These are phyloP conservation scores for Thymus quinquecostatus DNA, from an alignment of 257 asterid species.

Conservation along the genomic window DNA sequence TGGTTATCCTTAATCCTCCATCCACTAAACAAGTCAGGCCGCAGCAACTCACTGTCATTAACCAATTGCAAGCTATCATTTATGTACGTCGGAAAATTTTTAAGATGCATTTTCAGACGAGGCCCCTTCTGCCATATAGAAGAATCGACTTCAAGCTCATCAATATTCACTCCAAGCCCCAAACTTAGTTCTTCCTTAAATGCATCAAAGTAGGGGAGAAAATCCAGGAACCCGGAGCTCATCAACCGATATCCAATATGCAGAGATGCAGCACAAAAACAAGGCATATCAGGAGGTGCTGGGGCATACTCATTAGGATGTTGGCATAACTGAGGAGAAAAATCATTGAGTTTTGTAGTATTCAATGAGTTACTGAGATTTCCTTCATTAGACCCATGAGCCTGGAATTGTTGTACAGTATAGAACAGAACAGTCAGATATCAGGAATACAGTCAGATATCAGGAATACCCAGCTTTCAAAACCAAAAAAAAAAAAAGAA, in stretches of 20 bases:
- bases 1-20: slow-evolving; percentile 67
- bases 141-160: slow-evolving; percentile 63
- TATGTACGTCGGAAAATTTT: slow-evolving; percentile 56
- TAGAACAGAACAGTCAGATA: slow-evolving; percentile 1
- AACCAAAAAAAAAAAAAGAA: background rate
- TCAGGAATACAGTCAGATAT: slow-evolving; percentile 10
- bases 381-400: slow-evolving; percentile 55
- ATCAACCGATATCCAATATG: slow-evolving; percentile 81
- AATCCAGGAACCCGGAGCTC: slow-evolving; percentile 81
- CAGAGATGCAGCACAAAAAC: slow-evolving; percentile 86
- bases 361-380: slow-evolving; percentile 38
- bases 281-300: slow-evolving; percentile 45
- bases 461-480: slow-evolving; percentile 3
- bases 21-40: slow-evolving; percentile 63
- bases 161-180: slow-evolving; percentile 53
- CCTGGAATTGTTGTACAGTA: slow-evolving; percentile 46
- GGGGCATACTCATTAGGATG: slow-evolving; percentile 62
- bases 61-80: slow-evolving; percentile 36
- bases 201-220: slow-evolving; percentile 47
- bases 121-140: slow-evolving; percentile 71
- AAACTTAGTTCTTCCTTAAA: slow-evolving; percentile 53
- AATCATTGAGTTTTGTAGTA: slow-evolving; percentile 37
- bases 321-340: slow-evolving; percentile 60
- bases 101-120: slow-evolving; percentile 71
- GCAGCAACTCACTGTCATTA: slow-evolving; percentile 60